Conservation (phyloP, 495 filamentous ascomycete genomes). For the Glonium stellatum region DNA sequence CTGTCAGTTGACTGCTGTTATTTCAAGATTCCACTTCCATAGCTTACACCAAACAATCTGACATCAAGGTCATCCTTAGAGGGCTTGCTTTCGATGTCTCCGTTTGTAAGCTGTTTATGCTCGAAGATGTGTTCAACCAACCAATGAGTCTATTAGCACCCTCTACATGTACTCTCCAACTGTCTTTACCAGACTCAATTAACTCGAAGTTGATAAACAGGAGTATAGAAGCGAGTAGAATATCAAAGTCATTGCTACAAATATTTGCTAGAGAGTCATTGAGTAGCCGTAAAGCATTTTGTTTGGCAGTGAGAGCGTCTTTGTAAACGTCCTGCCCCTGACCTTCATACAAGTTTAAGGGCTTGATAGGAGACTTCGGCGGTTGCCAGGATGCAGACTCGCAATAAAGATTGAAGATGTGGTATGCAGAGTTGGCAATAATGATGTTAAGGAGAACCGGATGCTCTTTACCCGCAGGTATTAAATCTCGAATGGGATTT, state of each 20-base stretch:
- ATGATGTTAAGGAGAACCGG: constrained; percentile 23
- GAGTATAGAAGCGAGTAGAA: not conserved
- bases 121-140: not conserved
- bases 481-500: constrained; percentile 23
- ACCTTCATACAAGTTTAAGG: constrained; percentile 13
- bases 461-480: constrained; percentile 9
- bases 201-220: constrained; percentile 3
- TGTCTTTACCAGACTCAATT: not conserved
- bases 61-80: constrained; percentile 11
- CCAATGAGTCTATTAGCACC: not conserved
- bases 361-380: not conserved
- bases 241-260: not conserved
- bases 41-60: constrained; percentile 27
- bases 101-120: too few relatives aligned
- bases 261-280: not conserved
- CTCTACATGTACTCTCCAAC: not conserved
- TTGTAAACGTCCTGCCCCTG: not conserved
- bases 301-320: not conserved
- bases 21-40: not conserved
- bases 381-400: constrained; percentile 9
- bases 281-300: not conserved
- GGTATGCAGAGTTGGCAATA: constrained; percentile 24
- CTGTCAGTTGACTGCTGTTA: not conserved
- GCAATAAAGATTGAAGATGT: constrained; percentile 22
- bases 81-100: too few relatives aligned